Evolutionary conservation across 169 alveolate species (phyloP).

Genomic region (Eimeria maxima): DNA sequence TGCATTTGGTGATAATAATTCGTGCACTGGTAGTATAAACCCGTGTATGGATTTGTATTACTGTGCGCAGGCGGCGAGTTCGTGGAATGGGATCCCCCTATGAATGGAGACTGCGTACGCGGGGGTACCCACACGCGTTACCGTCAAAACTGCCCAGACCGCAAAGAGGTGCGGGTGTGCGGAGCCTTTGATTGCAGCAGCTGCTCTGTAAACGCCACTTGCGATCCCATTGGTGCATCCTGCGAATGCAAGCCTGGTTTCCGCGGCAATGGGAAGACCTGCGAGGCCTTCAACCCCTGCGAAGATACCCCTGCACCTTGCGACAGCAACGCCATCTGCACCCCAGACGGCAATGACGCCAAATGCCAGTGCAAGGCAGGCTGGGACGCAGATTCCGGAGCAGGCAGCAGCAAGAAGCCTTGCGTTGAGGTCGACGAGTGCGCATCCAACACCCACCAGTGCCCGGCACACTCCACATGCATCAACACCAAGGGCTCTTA

Average conservation of each 20-base stretch:
- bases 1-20: no score
- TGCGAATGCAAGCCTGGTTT: slow-evolving; percentile 79
- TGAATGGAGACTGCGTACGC: neutral
- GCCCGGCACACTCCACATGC: slow-evolving; percentile 81
- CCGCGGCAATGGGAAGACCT: slow-evolving; percentile 73
- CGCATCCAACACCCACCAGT: slow-evolving; percentile 74
- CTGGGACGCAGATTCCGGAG: slow-evolving; percentile 38
- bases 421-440: slow-evolving; percentile 81
- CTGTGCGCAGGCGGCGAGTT: slow-evolving; percentile 75
- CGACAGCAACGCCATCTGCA: slow-evolving; percentile 73
- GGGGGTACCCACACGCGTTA: slow-evolving; percentile 41
- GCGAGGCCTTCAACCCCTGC: slow-evolving; percentile 81
- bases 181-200: slow-evolving; percentile 52
- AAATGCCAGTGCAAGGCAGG: slow-evolving; percentile 78
- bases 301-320: slow-evolving; percentile 48
- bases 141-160: slow-evolving; percentile 34
- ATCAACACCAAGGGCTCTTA: slow-evolving; percentile 84
- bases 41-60: neutral
- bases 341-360: slow-evolving; percentile 30
- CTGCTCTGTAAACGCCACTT: slow-evolving; percentile 66
- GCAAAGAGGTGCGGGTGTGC: slow-evolving; percentile 69
- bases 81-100: slow-evolving; percentile 47
- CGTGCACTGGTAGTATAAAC: no score
- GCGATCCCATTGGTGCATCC: neutral
- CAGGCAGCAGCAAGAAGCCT: slow-evolving; percentile 33